These are phyloP conservation scores for Botryotinia calthae DNA, from an alignment of 2,329 filamentous ascomycete species.

Conservation along the genomic window DNA sequence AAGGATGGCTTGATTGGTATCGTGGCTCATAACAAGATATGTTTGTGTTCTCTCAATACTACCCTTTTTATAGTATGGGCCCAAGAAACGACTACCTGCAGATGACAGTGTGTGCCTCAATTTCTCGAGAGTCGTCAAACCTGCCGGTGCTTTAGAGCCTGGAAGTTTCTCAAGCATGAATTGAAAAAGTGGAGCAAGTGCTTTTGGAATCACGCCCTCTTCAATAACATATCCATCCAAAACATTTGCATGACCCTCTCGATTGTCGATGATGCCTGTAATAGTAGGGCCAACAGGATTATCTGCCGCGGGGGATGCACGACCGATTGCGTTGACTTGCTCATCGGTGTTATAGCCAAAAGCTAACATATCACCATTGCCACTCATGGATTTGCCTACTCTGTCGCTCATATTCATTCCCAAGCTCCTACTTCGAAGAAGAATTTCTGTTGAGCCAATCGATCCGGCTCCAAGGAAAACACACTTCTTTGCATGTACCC, in stretches of 20 bases:
- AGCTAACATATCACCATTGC: constrained; percentile 64
- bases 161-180: constrained; percentile 55
- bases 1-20: constrained; percentile 55
- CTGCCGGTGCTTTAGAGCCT: constrained; percentile 44
- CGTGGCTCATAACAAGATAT: constrained; percentile 52
- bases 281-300: constrained; percentile 61
- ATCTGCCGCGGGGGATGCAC: constrained; percentile 47
- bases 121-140: constrained; percentile 43
- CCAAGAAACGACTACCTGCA: constrained; percentile 54
- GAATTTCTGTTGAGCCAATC: constrained; percentile 64
- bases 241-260: constrained; percentile 50
- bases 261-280: constrained; percentile 60
- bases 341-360: constrained; percentile 63
- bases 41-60: constrained; percentile 59
- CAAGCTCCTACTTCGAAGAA: constrained; percentile 57
- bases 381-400: constrained; percentile 60
- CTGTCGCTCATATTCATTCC: constrained; percentile 57
- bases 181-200: constrained; percentile 55
- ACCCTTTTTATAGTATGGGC: constrained; percentile 55
- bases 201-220: constrained; percentile 59
- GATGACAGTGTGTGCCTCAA: constrained; percentile 49
- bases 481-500: constrained; percentile 63
- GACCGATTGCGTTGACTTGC: constrained; percentile 56
- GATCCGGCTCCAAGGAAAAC: constrained; percentile 66
- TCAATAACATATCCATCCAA: constrained; percentile 63